Evolutionary conservation across 192 early-diverging fungal species (phyloP).

Genomic region (Backusella macrospora): DNA sequence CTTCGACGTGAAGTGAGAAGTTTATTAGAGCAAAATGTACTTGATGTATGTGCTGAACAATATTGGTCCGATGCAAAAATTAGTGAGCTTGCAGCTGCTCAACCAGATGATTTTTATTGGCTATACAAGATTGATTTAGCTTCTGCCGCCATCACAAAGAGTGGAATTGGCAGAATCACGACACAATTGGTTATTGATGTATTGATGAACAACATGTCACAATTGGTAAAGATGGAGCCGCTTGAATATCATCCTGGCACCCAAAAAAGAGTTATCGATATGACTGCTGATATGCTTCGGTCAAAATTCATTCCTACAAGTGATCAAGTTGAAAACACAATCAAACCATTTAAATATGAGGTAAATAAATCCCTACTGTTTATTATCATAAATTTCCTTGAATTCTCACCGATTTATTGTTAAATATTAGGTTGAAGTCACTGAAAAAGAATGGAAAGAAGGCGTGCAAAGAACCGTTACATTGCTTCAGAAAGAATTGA

Average conservation of each 20-base stretch:
- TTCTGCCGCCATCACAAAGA: conserved; percentile 88
- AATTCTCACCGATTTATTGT: neutral
- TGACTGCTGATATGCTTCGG: conserved; percentile 84
- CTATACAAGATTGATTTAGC: conserved; percentile 78
- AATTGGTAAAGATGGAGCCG: conserved; percentile 76
- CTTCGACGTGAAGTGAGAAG: conserved; percentile 84
- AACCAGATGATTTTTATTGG: conserved; percentile 76
- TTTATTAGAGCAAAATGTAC: conserved; percentile 87
- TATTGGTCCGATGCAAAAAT: conserved; percentile 89
- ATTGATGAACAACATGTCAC: conserved; percentile 80
- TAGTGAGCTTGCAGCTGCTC: conserved; percentile 61
- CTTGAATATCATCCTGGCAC: conserved; percentile 85
- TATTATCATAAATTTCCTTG: neutral
- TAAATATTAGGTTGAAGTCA: conserved; percentile 70
- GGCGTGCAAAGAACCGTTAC: conserved; percentile 76
- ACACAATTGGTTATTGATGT: conserved; percentile 93
- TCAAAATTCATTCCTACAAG: conserved; percentile 85
- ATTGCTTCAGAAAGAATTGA: conserved; percentile 79
- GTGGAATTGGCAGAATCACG: conserved; percentile 86
- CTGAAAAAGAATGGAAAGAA: conserved; percentile 93
- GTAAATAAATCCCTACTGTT: neutral
- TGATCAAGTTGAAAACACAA: conserved; percentile 98
- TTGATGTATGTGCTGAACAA: conserved; percentile 87
- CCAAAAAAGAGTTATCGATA: conserved; percentile 72
- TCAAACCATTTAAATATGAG: conserved; percentile 99